Percentiles rank a stretch among this genome's conserved stretches.
Conservation (phyloP, 208 protist genomes). For the Borovskyia barvae region DNA sequence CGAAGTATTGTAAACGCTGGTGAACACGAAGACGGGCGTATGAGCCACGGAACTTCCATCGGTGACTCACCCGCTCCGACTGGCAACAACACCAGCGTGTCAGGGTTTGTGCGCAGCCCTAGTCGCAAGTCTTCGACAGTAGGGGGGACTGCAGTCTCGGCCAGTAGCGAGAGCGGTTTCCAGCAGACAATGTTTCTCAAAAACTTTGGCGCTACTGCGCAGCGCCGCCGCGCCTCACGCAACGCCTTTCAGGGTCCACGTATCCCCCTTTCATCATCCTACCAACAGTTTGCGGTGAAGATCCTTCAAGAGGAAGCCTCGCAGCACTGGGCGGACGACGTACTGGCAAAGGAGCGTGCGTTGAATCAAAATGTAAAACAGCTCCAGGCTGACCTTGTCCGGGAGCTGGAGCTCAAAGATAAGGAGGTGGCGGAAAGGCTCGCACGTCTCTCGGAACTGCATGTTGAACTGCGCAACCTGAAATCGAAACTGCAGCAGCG, state of each 20-base stretch:
- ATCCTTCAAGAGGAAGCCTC: slow-evolving; percentile 85
- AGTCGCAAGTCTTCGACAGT: slow-evolving; percentile 15
- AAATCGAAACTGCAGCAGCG: slow-evolving; percentile 66
- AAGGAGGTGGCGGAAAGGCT: slow-evolving; percentile 76
- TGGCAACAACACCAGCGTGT: slow-evolving; percentile 2
- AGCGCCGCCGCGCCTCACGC: slow-evolving; percentile 40
- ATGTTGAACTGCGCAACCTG: slow-evolving; percentile 63
- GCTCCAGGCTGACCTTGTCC: slow-evolving; percentile 81
- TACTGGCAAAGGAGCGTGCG: slow-evolving; percentile 85
- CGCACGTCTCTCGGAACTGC: slow-evolving; percentile 55
- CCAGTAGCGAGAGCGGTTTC: slow-evolving; percentile 16
- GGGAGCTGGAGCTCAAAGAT: slow-evolving; percentile 73
- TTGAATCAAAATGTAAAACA: slow-evolving; percentile 93
- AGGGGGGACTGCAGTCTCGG: neutral
- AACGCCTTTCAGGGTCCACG: slow-evolving; percentile 30
- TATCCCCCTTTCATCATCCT: slow-evolving; percentile 73
- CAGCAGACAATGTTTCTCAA: slow-evolving; percentile 25
- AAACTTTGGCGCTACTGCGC: slow-evolving; percentile 68
- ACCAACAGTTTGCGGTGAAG: slow-evolving; percentile 72
- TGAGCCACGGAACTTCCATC: neutral
- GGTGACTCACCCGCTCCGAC: slow-evolving; percentile 6
- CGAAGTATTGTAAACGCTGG: neutral
- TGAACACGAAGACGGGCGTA: neutral
- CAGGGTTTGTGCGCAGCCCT: slow-evolving; percentile 12
- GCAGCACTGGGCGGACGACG: slow-evolving; percentile 86